Base-by-base conservation (phyloP, 2,329 filamentous ascomycete species). In the Fusarium continuum region DNA sequence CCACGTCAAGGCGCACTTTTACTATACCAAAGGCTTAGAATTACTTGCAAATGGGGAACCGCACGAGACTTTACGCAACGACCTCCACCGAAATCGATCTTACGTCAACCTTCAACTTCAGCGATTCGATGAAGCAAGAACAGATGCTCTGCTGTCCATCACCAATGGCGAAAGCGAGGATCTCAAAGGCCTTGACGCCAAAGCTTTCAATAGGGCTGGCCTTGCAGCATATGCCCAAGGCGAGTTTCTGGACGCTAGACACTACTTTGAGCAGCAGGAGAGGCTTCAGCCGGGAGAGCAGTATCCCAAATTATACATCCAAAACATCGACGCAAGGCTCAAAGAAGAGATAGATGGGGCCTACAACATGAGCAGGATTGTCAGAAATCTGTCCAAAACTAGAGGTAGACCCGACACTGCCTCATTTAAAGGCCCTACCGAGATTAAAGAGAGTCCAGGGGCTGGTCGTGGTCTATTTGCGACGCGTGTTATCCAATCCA, bases 401-500 rank as follows among this genome's bases (percentile, higher is more conserved):
- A 71, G 73, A 8, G 73, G 75, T 2, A 64, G 74, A 0, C 64
- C 69, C 1, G 74, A 77, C 14, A 57, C 60, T 2, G 75, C 75
- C 3, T 72, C 65, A 6, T 76, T 73, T 22, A 23, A 61, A 3
- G 51, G 63, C 2, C 17, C 69, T 14, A 76, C 71, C 1, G 65
- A 68, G n/a, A 50, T 77, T 14, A 68, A 61, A 20, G 23, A 64
- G 1, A 76, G 70, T 17, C 51, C 51, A 0, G 68, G 67, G 5
- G 50, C 69, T 14, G 78, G 78, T 1, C 70, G 74, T 1, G 78
- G 78, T 2, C 57, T 80, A 1, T 80, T 80, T 35, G 73, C 76
- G 2, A 73, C 65, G 0, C 57, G 61, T 2, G 55, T 72, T 16
- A 69, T 79, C 22, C 57, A 68, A 14, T 45, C 60, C 3, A 75